phyloP scores from a whole-genome alignment of 441 rosid genomes.

The Adansonia gregorii region DNA sequence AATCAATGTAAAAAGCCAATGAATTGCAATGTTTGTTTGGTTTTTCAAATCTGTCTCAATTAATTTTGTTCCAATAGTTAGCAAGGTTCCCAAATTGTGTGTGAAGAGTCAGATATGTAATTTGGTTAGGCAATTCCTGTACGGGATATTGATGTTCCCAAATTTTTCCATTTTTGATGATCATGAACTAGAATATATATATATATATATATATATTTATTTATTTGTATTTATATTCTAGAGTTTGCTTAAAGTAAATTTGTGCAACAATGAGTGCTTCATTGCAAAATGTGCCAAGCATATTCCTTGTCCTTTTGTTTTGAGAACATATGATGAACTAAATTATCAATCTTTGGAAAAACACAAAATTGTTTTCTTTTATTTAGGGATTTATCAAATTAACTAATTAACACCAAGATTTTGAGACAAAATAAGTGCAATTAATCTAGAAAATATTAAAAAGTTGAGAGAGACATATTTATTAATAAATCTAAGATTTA shows the following conservation, averaged over 20 bases:
- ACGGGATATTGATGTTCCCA: background rate
- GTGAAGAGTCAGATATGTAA: background rate
- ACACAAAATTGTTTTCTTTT: background rate
- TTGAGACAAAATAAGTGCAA: background rate
- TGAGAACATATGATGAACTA: background rate
- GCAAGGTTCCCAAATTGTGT: background rate
- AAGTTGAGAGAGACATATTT: too few relatives aligned
- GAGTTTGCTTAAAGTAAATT: background rate
- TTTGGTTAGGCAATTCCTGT: conserved; percentile 6
- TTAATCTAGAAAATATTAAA: too few relatives aligned
- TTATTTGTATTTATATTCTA: background rate
- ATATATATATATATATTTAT: too few relatives aligned
- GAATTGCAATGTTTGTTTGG: background rate
- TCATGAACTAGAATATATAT: background rate
- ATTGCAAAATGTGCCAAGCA: too few relatives aligned
- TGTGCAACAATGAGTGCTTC: background rate
- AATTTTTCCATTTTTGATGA: background rate
- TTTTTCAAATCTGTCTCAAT: background rate
- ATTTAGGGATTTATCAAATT: background rate
- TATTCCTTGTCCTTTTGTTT: background rate
- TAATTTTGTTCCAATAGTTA: background rate
- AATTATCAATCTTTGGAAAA: background rate
- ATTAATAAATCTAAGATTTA: too few relatives aligned
- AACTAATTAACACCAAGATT: background rate
- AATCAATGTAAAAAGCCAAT: background rate